Base-by-base conservation (phyloP, 805 yeast species). In the Saccharomycopsis babjevae region DNA sequence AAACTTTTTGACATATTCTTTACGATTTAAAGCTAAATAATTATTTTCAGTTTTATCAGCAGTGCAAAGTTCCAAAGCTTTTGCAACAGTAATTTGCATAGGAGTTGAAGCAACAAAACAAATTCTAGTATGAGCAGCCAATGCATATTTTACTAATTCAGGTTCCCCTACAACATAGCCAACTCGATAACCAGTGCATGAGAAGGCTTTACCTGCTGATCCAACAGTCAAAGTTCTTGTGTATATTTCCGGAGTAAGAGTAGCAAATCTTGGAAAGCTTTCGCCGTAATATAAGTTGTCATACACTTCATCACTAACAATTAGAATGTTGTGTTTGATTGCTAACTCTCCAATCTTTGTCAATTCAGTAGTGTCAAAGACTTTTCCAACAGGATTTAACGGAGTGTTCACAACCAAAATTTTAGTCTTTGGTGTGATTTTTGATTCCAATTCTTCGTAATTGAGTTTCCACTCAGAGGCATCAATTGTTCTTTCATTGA, bases 141-240 rank as follows among this genome's bases (percentile, higher is more conserved):
- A 79, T 5, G 85, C 96, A 70, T 88, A 89, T 66, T 86, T 84
- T 68, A 94, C 78, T 66, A 92, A 77, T 36, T 87, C 88, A n/a
- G 88, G 79, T 59, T 88, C 86, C 6, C 97, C 98, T 64, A 92
- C 85, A 43, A 93, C 80, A 96, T 96, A 94, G 59, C 99, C 99
- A 59, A 94, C 82, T 77, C 99, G 85, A 97, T 98, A 94, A 59
- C 99, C 99, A 13, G 99, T 94, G 54, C 97, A 97, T n/a, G 97
- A 96, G 76, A 94, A 94, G 0, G 97, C 84, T 73, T 94, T 94
- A 65, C 99, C 99, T 6, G 97, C 99, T 34, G 97, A 89, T 1
- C 98, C 98, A 25, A 94, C 96, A 2, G 97, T 86, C 60, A 94
- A 75, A 0, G 97, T 89, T 68, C 91, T 77, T 61, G 83, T 82